These are phyloP conservation scores for Globomyces pollinis-pini DNA, from an alignment of 192 early-diverging fungal species.

Conservation along the genomic window DNA sequence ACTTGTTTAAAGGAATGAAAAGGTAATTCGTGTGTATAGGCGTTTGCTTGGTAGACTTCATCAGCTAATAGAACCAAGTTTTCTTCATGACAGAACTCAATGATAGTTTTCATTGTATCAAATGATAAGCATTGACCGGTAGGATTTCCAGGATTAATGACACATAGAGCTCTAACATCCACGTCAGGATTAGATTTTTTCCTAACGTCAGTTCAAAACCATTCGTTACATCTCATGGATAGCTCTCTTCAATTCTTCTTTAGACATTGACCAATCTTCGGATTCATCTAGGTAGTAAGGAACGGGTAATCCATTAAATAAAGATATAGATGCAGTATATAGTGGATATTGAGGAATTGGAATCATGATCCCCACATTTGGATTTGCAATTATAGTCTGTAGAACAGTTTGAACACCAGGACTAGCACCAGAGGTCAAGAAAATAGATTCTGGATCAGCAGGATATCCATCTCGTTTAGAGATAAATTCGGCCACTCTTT, in stretches of 20 bases:
- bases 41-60: constrained; percentile 98
- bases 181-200: constrained; percentile 43
- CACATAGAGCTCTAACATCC: constrained; percentile 88
- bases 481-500: constrained; percentile 88
- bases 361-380: constrained; percentile 92
- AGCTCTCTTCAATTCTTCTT: constrained; percentile 55
- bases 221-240: constrained; percentile 58
- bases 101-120: constrained; percentile 82
- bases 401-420: constrained; percentile 89
- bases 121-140: constrained; percentile 82
- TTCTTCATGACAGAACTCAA: constrained; percentile 79
- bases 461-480: constrained; percentile 88
- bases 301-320: constrained; percentile 77
- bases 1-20: constrained; percentile 98
- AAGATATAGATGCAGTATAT: constrained; percentile 85
- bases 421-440: constrained; percentile 84
- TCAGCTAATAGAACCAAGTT: constrained; percentile 84
- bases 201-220: constrained; percentile 10
- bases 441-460: constrained; percentile 75
- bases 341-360: constrained; percentile 99
- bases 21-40: constrained; percentile 74
- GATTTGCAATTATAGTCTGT: constrained; percentile 72
- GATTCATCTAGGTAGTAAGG: constrained; percentile 90
- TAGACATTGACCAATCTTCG: constrained; percentile 69
- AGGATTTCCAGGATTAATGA: constrained; percentile 99